Percentiles rank a stretch among this genome's conserved stretches.
Conservation (phyloP, 768 basidiomycete genomes). For the Collybiopsis confluens region DNA sequence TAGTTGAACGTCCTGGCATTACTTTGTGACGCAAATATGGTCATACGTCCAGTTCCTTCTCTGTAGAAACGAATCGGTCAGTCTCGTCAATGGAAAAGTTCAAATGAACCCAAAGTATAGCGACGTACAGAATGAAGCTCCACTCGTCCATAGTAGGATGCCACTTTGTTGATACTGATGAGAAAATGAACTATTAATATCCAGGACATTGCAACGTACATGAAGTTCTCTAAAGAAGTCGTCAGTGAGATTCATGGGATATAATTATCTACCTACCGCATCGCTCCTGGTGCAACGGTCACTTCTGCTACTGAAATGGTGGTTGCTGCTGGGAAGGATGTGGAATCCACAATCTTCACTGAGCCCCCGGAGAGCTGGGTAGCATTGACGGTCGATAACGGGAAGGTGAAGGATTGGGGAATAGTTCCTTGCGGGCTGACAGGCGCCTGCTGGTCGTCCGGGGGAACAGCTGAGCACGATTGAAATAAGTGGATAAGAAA, state of each 20-base stretch:
- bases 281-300: conserved; percentile 52
- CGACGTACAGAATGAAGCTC: conserved; percentile 48
- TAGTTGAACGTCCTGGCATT: conserved; percentile 60
- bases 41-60: conserved; percentile 50
- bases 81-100: conserved; percentile 10
- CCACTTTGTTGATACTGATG: conserved; percentile 39
- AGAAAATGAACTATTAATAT: not conserved
- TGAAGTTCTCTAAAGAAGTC: conserved; percentile 44
- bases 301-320: conserved; percentile 56
- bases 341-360: conserved; percentile 49
- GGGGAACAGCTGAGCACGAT: conserved; percentile 25
- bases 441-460: conserved; percentile 29
- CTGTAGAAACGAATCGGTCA: conserved; percentile 27
- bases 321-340: conserved; percentile 47
- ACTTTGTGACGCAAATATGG: conserved; percentile 48
- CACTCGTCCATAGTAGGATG: conserved; percentile 68
- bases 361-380: conserved; percentile 44
- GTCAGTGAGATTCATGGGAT: not conserved
- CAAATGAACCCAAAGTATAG: not conserved
- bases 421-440: conserved; percentile 41
- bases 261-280: conserved; percentile 30
- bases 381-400: conserved; percentile 39
- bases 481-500: not conserved
- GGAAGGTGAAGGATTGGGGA: conserved; percentile 42
- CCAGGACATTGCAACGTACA: conserved; percentile 24